Percentiles rank a stretch among this genome's conserved stretches.
Evolutionary conservation across 202 grass and related monocot species (phyloP).

Genomic region (Digitaria exilis): DNA sequence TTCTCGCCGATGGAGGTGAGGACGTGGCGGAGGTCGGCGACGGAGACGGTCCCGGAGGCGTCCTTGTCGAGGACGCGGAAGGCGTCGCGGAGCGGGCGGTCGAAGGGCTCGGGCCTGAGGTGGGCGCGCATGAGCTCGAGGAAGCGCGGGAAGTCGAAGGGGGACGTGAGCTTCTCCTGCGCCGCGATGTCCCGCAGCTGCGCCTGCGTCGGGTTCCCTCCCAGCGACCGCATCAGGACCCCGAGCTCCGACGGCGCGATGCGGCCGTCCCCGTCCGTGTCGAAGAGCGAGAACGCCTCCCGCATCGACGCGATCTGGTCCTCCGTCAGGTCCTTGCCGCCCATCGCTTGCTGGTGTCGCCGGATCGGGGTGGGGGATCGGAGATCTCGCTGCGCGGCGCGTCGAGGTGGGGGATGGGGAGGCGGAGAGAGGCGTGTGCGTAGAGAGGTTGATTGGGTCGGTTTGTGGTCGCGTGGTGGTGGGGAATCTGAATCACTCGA

Average conservation of each 20-base stretch:
- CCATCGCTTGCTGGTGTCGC: conserved; percentile 57
- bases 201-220: conserved; percentile 92
- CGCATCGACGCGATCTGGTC: conserved; percentile 95
- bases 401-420: neutral
- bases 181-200: conserved; percentile 81
- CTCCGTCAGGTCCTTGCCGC: conserved; percentile 67
- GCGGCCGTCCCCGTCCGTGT: conserved; percentile 86
- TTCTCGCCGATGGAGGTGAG: conserved; percentile 96
- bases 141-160: conserved; percentile 92
- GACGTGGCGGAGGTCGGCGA: conserved; percentile 90
- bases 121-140: conserved; percentile 87
- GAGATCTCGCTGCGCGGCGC: conserved; percentile 37
- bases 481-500: no score
- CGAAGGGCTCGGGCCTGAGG: conserved; percentile 90
- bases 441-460: neutral
- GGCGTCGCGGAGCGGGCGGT: conserved; percentile 85
- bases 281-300: conserved; percentile 95
- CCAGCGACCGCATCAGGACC: conserved; percentile 93
- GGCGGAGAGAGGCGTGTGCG: neutral
- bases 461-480: neutral
- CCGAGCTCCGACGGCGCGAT: conserved; percentile 93
- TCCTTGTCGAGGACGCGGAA: conserved; percentile 99
- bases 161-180: conserved; percentile 73
- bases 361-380: neutral
- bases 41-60: conserved; percentile 68